Evolutionary conservation across 108 stramenopile species (phyloP), one percentile per base, ranked within the genome.

Genomic region (Fragilariopsis cylindrus): DNA sequence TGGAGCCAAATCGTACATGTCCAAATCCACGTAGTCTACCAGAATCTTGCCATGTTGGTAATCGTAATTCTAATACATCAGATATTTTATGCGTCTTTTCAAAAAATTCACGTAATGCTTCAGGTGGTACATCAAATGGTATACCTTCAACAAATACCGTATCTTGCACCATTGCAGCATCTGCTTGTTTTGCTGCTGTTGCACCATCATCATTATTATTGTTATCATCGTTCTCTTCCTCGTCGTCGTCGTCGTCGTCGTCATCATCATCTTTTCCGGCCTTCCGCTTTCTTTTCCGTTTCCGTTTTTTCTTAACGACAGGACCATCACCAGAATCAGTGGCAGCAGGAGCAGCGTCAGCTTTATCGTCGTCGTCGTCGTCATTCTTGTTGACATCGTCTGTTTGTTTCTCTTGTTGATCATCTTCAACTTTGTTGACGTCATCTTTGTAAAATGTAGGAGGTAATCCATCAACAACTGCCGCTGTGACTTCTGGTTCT

Each of bases 81-180:
- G 80, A 71, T 53, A 82, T 78, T 11, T 73, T 71, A 13, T 57
- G 49, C 21, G 85, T 80, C 5, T 58, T 60, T 41, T 62, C 66
- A 78, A 98, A 97, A 77, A 96, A 96, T 21, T 60, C 75, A 12
- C 80, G 77, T 2, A 98, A 82, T 43, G 95, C 87, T 0, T 88
- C 87, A 44, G 85, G 89, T 7, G 81, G 80, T 41, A 79, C 79
- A 19, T 84, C 84, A 79, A 90, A 98, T 40, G 96, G 96, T 8
- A 98, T 89, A 1, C 97, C 96, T 73, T 97, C 97, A 66, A 96
- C 91, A 72, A 89, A 98, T 18, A 96, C 90, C 0, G 97, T 96
- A 48, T 83, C 79, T 44, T 85, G 81, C 56, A 88, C 80, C 40
- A 39, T 57, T 44, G 45, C 19, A 42, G 48, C 48, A 18, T 41